Conservation (phyloP, 106 monocot species). For the Platanthera guangdongensis region DNA sequence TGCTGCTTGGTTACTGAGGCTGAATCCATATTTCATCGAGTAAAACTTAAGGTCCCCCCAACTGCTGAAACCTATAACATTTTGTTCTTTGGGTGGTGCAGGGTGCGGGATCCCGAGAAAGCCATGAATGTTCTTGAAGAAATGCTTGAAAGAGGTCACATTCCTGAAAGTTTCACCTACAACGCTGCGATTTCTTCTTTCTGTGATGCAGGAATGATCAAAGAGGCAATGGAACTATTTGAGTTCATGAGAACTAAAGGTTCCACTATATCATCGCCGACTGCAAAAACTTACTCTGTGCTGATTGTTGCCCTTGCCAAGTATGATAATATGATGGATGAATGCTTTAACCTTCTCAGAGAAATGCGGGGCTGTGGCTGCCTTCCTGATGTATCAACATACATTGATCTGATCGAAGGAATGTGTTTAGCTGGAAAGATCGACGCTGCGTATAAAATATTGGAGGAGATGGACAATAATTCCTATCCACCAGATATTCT, state of each 20-base stretch:
- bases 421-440: slow-evolving; percentile 66
- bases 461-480: slow-evolving; percentile 79
- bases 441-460: slow-evolving; percentile 64
- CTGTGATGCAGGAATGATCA: slow-evolving; percentile 65
- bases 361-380: slow-evolving; percentile 79
- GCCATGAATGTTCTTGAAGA: slow-evolving; percentile 88
- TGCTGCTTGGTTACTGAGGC: slow-evolving; percentile 66
- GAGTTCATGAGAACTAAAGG: slow-evolving; percentile 94
- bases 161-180: slow-evolving; percentile 86
- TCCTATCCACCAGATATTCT: slow-evolving; percentile 85
- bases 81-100: slow-evolving; percentile 95
- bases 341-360: slow-evolving; percentile 65
- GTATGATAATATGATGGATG: slow-evolving; percentile 55
- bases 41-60: slow-evolving; percentile 60
- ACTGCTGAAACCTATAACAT: slow-evolving; percentile 75
- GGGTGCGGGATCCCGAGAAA: slow-evolving; percentile 59
- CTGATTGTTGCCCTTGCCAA: slow-evolving; percentile 86
- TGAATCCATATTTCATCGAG: slow-evolving; percentile 41
- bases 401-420: slow-evolving; percentile 86
- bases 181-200: slow-evolving; percentile 79
- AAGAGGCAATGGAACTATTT: slow-evolving; percentile 75
- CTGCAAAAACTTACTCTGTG: slow-evolving; percentile 72
- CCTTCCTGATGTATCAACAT: slow-evolving; percentile 92
- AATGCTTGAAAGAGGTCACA: slow-evolving; percentile 61
- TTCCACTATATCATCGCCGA: slow-evolving; percentile 77